Evolutionary conservation across 768 basidiomycete genomes (phyloP), one percentile per base, ranked within the genome.

Genomic region (Rhizopogon salebrosus): DNA sequence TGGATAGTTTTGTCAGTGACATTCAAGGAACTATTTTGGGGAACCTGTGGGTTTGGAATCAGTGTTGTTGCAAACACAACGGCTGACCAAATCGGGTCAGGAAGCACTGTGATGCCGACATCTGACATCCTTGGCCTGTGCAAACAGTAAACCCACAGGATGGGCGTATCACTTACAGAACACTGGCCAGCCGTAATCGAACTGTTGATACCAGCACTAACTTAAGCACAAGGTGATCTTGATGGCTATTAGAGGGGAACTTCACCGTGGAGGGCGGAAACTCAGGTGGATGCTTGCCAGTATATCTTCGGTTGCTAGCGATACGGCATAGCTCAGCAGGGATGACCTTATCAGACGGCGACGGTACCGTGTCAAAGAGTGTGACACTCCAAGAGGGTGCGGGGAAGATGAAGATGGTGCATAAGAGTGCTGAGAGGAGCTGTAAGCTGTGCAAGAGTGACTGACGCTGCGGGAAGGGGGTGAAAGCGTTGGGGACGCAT

Each of bases 321-420:
- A 85, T 54, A 0, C 56, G 23, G 49, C 79, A 81, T 0, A 80
- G 54, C 53, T 85, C 82, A 0, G 76, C 70, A 0, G 83, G 83
- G 6, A 74, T 58, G 18, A 83, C 64, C n/a, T 75, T 62, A 0
- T 68, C 67, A 0, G n/a, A n/a, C n/a, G n/a, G n/a, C n/a, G n/a
- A n/a, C n/a, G n/a, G n/a, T n/a, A n/a, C n/a, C n/a, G n/a, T n/a
- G n/a, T n/a, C n/a, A n/a, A n/a, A n/a, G n/a, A n/a, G n/a, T n/a
- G n/a, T n/a, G n/a, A n/a, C n/a, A n/a, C n/a, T n/a, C n/a, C n/a
- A n/a, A n/a, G n/a, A n/a, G n/a, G n/a, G n/a, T n/a, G n/a, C n/a
- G n/a, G n/a, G n/a, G n/a, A n/a, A n/a, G n/a, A n/a, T n/a, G n/a
- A n/a, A n/a, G n/a, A n/a, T n/a, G n/a, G n/a, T n/a, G n/a, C n/a